phyloP scores from a whole-genome alignment of 768 basidiomycete species.

The Phanerodontia chrysosporium region DNA sequence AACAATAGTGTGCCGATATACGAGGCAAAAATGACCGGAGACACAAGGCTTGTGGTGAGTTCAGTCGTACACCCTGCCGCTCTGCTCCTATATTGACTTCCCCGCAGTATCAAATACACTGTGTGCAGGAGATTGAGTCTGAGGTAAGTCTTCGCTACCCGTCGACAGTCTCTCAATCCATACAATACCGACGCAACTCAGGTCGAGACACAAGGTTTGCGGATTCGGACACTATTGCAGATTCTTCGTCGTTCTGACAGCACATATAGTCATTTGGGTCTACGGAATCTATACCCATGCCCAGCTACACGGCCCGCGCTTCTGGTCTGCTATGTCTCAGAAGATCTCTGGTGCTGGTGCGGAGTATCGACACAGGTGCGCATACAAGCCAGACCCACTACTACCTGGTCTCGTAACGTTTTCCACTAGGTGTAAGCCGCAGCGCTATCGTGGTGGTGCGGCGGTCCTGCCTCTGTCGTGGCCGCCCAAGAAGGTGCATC shows the following conservation, averaged over 20 bases:
- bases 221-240: background rate
- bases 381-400: too few species aligned
- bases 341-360: constrained; percentile 37
- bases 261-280: constrained; percentile 37
- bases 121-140: constrained; percentile 19
- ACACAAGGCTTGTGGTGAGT: constrained; percentile 23
- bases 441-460: constrained; percentile 31
- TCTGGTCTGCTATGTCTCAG: constrained; percentile 43
- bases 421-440: constrained; percentile 45
- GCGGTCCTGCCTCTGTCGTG: constrained; percentile 50
- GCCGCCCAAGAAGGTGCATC: constrained; percentile 30
- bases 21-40: constrained; percentile 60
- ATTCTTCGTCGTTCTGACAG: background rate
- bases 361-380: constrained; percentile 51
- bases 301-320: constrained; percentile 33
- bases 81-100: background rate
- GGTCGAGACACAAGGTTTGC: background rate
- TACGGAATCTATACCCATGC: constrained; percentile 49
- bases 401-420: too few species aligned
- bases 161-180: too few species aligned
- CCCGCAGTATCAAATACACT: constrained; percentile 23
- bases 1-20: constrained; percentile 51
- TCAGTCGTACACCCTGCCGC: background rate
- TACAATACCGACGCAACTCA: too few species aligned
- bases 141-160: constrained; percentile 14